Evolutionary conservation across 306 rosid species (phyloP), one percentile per base, ranked within the genome.

Genomic region (Herpetospermum pedunculosum): DNA sequence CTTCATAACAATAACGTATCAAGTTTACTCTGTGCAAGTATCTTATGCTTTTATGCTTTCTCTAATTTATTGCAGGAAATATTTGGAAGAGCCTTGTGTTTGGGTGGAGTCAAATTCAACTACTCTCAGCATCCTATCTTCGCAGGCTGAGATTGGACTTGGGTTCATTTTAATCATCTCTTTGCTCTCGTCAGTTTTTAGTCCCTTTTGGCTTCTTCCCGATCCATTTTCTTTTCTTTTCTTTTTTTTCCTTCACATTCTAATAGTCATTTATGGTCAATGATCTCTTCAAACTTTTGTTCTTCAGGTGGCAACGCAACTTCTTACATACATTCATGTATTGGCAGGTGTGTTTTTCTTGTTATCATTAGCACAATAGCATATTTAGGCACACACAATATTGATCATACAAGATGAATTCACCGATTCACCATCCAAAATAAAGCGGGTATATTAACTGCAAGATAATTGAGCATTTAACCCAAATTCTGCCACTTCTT

Each of bases 21-120:
- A 25, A 28, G 14, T 68, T 68, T 26, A 25, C 73, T 25, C 73
- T 43, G 6, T 40, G 6, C 53, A 2, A 23, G 53, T 44, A 26
- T 69, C 50, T 40, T 46, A 69, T 43, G 26, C 38, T 26, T 46
- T 15, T 69, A 26, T 41, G 15, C 55, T 28, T 30, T 40, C 38
- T 62, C 35, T 47, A 48, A 49, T 57, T 60, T 58, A 59, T 44
- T 76, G 74, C 78, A 93, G 98, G 94, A 93, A 85, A 85, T 93
- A 93, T 85, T 77, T 93, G 85, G 98, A 91, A 84, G 96, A 85
- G 74, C 87, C 87, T 23, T 90, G 98, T 55, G 91, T 93, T 54
- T 93, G 98, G 98, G 97, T 91, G 68, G 98, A 93, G 82, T 87
- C 97, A 78, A 93, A 93, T 77, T 83, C 80, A 46, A 77, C 92